These are phyloP conservation scores for Simplicillium aogashimaense DNA, from an alignment of 2,329 filamentous ascomycete species.

Conservation along the genomic window DNA sequence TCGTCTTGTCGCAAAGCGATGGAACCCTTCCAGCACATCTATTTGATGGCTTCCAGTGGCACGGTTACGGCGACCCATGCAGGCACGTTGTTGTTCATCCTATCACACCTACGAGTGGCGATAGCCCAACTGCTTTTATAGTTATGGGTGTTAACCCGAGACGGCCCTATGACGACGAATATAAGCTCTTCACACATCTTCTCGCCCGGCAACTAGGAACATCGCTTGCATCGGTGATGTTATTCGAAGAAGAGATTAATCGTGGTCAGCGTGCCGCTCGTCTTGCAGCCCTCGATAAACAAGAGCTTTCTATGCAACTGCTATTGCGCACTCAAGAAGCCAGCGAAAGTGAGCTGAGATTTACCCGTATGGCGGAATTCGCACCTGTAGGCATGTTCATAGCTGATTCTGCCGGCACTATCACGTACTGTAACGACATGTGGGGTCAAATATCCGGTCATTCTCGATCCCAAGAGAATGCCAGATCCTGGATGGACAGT, in stretches of 20 bases:
- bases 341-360: conserved; percentile 63
- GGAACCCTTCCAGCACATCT: conserved; percentile 55
- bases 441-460: conserved; percentile 65
- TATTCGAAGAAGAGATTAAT: conserved; percentile 76
- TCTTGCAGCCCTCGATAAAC: conserved; percentile 65
- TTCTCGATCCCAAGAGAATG: conserved; percentile 45
- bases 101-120: conserved; percentile 63
- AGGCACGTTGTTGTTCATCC: conserved; percentile 66
- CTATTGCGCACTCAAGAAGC: conserved; percentile 53
- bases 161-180: conserved; percentile 71
- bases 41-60: conserved; percentile 57
- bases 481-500: conserved; percentile 62
- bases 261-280: conserved; percentile 64
- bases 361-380: conserved; percentile 77
- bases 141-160: conserved; percentile 71
- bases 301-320: conserved; percentile 68
- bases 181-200: conserved; percentile 66
- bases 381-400: conserved; percentile 81
- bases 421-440: conserved; percentile 75
- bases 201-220: conserved; percentile 68
- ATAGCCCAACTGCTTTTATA: conserved; percentile 67
- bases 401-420: conserved; percentile 58
- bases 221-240: conserved; percentile 68
- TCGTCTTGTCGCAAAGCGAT: conserved; percentile 57
- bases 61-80: conserved; percentile 63